phyloP scores from a whole-genome alignment of 331 rosid species.

The Telfairia occidentalis region DNA sequence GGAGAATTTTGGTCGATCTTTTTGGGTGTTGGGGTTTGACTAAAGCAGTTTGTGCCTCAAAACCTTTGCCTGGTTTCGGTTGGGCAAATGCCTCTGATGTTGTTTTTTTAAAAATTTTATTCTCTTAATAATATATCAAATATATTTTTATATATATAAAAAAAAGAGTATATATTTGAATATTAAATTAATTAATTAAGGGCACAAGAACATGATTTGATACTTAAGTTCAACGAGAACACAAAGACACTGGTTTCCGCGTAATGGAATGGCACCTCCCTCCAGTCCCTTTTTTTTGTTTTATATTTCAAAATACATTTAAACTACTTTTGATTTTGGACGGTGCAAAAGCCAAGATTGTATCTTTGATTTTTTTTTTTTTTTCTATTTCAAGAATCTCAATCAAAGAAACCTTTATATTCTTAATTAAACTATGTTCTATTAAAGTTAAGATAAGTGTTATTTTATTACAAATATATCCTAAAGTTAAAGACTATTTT shows the following conservation, averaged over 20 bases:
- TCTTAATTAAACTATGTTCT: not conserved
- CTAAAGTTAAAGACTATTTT: not conserved
- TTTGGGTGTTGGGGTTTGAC: conserved; percentile 25
- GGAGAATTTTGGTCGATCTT: conserved; percentile 21
- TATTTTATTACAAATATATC: not conserved
- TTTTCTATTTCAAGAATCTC: not conserved
- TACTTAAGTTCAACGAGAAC: not conserved
- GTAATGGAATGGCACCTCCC: conserved; percentile 1
- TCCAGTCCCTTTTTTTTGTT: not conserved
- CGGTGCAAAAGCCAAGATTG: conserved; percentile 6
- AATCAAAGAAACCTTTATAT: not conserved
- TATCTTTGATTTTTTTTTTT: not conserved
- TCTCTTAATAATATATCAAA: not conserved
- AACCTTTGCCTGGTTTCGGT: conserved; percentile 10
- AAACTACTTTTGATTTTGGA: not conserved
- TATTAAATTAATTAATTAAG: not conserved
- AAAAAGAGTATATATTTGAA: not conserved
- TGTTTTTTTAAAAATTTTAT: not conserved
- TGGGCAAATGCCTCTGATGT: not conserved
- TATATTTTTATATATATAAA: not conserved
- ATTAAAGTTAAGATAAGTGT: not conserved
- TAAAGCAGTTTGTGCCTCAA: not conserved
- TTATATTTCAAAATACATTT: not conserved
- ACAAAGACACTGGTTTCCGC: not conserved
- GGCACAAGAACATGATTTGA: conserved; percentile 3